Conservation (phyloP, 345 rosid genomes). For the Streptanthus diversifolius region DNA sequence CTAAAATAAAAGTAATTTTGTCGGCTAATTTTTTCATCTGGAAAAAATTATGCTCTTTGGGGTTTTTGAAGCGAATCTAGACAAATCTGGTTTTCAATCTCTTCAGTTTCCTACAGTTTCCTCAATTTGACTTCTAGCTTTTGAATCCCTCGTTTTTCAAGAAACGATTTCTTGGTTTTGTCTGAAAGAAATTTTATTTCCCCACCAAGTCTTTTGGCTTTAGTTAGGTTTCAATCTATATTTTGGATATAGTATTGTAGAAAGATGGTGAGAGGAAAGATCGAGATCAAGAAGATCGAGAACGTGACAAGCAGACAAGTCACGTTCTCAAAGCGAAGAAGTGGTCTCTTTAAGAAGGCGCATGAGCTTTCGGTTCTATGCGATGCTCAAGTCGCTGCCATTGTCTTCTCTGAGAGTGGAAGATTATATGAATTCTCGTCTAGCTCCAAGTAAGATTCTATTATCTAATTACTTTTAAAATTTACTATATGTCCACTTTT, state of each 20-base stretch:
- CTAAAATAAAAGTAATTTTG: neutral
- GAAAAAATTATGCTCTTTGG: neutral
- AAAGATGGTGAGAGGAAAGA: slow-evolving; percentile 62
- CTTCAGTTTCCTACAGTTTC: neutral
- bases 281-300: slow-evolving; percentile 57
- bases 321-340: slow-evolving; percentile 58
- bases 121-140: slow-evolving; percentile 10
- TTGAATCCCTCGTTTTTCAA: slow-evolving; percentile 17
- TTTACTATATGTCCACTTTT: too few relatives aligned
- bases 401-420: slow-evolving; percentile 56
- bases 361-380: slow-evolving; percentile 60
- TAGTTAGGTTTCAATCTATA: slow-evolving; percentile 1
- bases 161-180: neutral
- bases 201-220: neutral
- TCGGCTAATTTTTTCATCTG: neutral
- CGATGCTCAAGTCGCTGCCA: slow-evolving; percentile 57
- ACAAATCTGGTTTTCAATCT: slow-evolving; percentile 4
- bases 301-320: slow-evolving; percentile 55
- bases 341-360: slow-evolving; percentile 60
- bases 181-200: too few relatives aligned
- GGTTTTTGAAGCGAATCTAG: slow-evolving; percentile 5
- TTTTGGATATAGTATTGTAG: slow-evolving; percentile 13
- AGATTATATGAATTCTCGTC: slow-evolving; percentile 42
- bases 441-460: slow-evolving; percentile 43
- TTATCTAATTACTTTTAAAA: too few relatives aligned